Percentiles rank a stretch among this genome's conserved stretches.
Evolutionary conservation across 805 yeast species (phyloP).

Genomic region (Candida boidinii): DNA sequence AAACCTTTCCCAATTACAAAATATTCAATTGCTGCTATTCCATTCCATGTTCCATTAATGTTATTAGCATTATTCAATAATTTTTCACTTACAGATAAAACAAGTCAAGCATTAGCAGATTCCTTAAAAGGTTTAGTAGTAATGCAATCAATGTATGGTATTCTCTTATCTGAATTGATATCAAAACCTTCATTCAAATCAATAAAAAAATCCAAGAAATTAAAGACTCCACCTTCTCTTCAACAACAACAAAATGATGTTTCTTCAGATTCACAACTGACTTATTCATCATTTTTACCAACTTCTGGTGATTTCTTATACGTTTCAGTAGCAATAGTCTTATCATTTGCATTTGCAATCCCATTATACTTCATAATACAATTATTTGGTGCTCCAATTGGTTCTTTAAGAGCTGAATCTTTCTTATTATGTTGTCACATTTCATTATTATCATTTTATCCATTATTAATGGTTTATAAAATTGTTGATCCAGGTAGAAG

Average conservation of each 20-base stretch:
- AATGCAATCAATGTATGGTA: constrained; percentile 26
- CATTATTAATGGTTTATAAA: constrained; percentile 48
- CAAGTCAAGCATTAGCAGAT: constrained; percentile 16
- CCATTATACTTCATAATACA: constrained; percentile 37
- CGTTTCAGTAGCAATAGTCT: constrained; percentile 19
- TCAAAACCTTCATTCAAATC: constrained; percentile 25
- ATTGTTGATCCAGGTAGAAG: constrained; percentile 25
- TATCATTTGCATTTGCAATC: constrained; percentile 27
- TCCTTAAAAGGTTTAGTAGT: constrained; percentile 24
- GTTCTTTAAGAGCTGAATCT: constrained; percentile 44
- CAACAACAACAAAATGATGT: constrained; percentile 9
- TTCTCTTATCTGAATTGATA: constrained; percentile 23
- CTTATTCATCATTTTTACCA: constrained; percentile 11
- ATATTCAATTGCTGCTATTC: constrained; percentile 16
- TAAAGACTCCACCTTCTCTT: constrained; percentile 1
- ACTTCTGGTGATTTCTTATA: constrained; percentile 15
- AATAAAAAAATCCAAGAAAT: constrained; percentile 16
- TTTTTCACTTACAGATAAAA: constrained; percentile 23
- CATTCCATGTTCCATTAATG: constrained; percentile 22
- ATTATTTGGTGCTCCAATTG: constrained; percentile 76
- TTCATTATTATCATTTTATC: constrained; percentile 50
- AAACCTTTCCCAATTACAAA: constrained; percentile 8
- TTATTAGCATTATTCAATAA: constrained; percentile 20
- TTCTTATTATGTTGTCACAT: constrained; percentile 53
- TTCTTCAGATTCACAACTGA: constrained; percentile 8